These are phyloP conservation scores for Fraxinus excelsior DNA, from an alignment of 257 asterid genomes.

Conservation along the genomic window DNA sequence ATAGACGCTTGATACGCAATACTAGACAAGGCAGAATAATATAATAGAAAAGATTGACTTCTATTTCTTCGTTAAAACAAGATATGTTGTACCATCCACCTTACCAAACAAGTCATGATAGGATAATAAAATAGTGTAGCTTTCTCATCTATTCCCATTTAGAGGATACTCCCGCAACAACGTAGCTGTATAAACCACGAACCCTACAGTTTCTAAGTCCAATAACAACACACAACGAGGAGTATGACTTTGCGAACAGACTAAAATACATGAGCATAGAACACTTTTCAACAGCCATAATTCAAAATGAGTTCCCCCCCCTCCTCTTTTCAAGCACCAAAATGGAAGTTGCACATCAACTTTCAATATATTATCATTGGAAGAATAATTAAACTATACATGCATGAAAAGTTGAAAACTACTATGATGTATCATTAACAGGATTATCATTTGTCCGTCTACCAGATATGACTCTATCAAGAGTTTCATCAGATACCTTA, in stretches of 20 bases:
- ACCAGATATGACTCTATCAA: conserved; percentile 84
- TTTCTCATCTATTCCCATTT: neutral
- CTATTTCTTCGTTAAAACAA: no score
- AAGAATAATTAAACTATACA: conserved; percentile 26
- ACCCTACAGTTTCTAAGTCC: neutral
- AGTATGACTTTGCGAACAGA: neutral
- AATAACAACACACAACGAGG: neutral
- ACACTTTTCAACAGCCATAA: no score
- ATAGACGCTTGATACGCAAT: neutral
- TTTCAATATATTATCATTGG: neutral
- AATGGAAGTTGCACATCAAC: neutral
- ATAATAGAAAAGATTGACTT: no score
- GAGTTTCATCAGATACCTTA: conserved; percentile 83
- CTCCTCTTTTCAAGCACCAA: neutral
- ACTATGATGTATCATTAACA: conserved; percentile 36
- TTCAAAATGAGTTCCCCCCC: no score
- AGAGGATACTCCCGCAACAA: neutral
- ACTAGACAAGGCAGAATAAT: no score
- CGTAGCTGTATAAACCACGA: neutral
- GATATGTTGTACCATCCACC: no score
- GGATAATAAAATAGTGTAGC: neutral
- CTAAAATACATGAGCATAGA: neutral
- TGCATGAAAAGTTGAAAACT: conserved; percentile 25
- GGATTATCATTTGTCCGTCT: conserved; percentile 57
- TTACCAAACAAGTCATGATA: no score